phyloP scores from a whole-genome alignment of 164 flowering plant genomes.

The Vitis cinerea region DNA sequence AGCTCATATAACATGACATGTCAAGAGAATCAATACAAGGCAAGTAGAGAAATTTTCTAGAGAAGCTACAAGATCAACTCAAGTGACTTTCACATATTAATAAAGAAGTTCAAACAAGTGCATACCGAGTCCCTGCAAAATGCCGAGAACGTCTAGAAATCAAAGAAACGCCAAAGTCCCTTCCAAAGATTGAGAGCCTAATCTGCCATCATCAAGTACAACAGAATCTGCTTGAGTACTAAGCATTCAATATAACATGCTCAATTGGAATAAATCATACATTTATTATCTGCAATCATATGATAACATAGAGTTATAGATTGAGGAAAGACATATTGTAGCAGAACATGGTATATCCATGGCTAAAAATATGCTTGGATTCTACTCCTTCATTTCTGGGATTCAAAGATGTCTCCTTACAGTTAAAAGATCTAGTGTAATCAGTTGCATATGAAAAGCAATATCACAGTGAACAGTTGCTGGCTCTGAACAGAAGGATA shows the following conservation, averaged over 20 bases:
- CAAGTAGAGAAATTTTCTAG: too few species aligned
- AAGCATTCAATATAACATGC: conserved; percentile 3
- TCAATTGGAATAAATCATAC: neutral
- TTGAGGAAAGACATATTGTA: neutral
- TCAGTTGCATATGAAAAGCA: too few species aligned
- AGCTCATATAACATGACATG: too few species aligned
- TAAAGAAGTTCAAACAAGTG: neutral
- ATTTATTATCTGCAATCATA: neutral
- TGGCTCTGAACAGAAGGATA: too few species aligned
- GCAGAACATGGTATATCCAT: too few species aligned
- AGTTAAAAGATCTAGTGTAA: too few species aligned
- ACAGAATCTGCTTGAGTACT: conserved; percentile 6
- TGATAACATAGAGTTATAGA: neutral
- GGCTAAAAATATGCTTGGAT: too few species aligned
- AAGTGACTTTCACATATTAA: neutral
- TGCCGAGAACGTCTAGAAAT: conserved; percentile 96
- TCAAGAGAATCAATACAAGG: too few species aligned
- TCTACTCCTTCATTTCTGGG: too few species aligned
- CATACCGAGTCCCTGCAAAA: conserved; percentile 98
- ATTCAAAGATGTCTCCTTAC: too few species aligned
- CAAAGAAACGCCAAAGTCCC: conserved; percentile 80
- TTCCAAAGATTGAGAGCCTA: conserved; percentile 83
- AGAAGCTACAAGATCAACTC: neutral
- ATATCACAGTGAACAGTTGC: too few species aligned
- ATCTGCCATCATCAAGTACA: conserved; percentile 48